These are phyloP conservation scores for Puccinia polysora DNA, from an alignment of 1,284 basidiomycete species.

Conservation along the genomic window DNA sequence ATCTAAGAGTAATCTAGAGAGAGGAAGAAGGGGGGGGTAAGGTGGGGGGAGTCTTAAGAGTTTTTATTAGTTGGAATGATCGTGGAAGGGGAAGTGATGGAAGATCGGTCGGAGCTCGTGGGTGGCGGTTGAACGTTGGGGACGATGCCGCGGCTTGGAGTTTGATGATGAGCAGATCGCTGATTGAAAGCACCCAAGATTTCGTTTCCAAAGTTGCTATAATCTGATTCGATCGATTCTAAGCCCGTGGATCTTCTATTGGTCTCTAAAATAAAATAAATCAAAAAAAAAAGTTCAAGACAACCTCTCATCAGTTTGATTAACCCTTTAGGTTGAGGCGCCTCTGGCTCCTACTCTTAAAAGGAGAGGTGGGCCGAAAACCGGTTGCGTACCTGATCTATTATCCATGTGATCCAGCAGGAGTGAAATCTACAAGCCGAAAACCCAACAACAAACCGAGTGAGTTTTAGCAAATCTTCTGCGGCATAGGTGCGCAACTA, in stretches of 20 bases:
- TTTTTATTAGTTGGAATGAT: not conserved
- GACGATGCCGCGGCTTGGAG: not conserved
- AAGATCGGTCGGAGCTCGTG: not conserved
- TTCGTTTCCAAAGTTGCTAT: slow-evolving; percentile 13
- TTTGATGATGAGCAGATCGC: not conserved
- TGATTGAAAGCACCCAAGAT: not conserved
- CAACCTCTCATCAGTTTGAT: not conserved
- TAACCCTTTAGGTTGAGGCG: not conserved
- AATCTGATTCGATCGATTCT: slow-evolving; percentile 27
- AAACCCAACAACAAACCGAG: not conserved
- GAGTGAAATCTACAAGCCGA: slow-evolving; percentile 38
- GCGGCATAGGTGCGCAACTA: not conserved
- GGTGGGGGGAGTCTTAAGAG: not conserved
- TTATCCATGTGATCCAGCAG: slow-evolving; percentile 41
- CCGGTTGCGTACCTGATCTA: slow-evolving; percentile 4
- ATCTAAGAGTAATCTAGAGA: not conserved
- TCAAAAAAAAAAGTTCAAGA: not conserved
- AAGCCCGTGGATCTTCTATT: slow-evolving; percentile 18
- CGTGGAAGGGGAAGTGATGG: not conserved
- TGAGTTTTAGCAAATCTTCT: not conserved
- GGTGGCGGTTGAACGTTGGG: not conserved
- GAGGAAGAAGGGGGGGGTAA: not conserved
- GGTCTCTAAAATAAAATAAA: not conserved
- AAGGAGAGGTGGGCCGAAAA: not conserved
- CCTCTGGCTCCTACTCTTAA: not conserved